Percentiles rank a stretch among this genome's conserved stretches.
Conservation (phyloP, 2,329 filamentous ascomycete species). For the Monosporascus sp. region DNA sequence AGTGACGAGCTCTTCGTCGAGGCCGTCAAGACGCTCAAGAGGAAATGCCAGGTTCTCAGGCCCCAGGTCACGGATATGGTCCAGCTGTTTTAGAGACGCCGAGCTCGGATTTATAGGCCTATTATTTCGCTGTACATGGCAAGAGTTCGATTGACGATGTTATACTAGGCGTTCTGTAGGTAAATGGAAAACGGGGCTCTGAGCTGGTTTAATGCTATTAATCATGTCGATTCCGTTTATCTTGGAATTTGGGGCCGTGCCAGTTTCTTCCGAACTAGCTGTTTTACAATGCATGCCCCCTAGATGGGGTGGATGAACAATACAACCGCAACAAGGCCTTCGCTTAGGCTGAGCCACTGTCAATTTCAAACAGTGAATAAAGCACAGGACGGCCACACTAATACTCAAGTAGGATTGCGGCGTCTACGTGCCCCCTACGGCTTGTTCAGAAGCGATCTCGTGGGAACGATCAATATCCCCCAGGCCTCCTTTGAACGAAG, state of each 20-base stretch:
- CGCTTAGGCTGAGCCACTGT: too few species aligned
- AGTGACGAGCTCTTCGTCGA: constrained; percentile 93
- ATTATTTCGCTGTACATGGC: background rate
- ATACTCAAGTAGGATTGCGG: too few species aligned
- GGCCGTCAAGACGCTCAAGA: constrained; percentile 76
- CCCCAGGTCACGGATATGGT: constrained; percentile 63
- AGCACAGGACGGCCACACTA: too few species aligned
- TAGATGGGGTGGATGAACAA: too few species aligned
- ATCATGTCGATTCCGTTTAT: background rate
- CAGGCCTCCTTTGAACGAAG: too few species aligned
- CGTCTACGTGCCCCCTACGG: too few species aligned
- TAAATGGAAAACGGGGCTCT: background rate
- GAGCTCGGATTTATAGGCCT: background rate
- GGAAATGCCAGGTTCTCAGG: constrained; percentile 73
- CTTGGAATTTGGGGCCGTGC: background rate
- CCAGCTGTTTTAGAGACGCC: constrained; percentile 21
- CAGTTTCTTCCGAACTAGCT: background rate
- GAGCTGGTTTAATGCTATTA: background rate
- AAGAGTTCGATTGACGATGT: background rate
- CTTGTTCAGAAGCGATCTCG: too few species aligned
- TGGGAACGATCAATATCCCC: too few species aligned
- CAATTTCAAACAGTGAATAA: too few species aligned
- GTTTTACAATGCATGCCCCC: too few species aligned
- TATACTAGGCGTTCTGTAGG: background rate
- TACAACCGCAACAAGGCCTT: too few species aligned